Conservation (phyloP, 257 asterid species). For the Craterostigma plantagineum region DNA sequence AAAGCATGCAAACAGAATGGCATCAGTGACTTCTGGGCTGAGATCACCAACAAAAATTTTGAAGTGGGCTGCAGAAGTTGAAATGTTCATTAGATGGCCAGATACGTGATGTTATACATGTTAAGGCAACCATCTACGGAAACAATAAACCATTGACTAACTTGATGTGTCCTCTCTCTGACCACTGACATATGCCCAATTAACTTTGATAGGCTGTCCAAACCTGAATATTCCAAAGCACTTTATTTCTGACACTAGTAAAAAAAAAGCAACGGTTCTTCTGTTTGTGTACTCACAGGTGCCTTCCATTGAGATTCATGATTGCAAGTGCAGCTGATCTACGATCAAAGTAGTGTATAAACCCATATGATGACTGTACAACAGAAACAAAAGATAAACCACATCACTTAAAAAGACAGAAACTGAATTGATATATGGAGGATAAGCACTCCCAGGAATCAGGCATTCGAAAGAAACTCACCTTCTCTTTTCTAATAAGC, state of each 20-base stretch:
- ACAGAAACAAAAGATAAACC: conserved; percentile 8
- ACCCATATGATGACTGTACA: conserved; percentile 54
- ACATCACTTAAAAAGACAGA: conserved; percentile 1
- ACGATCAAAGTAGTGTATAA: conserved; percentile 45
- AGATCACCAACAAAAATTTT: conserved; percentile 91
- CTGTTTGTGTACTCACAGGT: conserved; percentile 40
- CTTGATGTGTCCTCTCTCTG: conserved; percentile 95
- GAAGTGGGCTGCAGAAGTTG: conserved; percentile 44
- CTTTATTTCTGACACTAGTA: neutral
- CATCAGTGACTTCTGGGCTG: conserved; percentile 91
- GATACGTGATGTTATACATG: neutral
- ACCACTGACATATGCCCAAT: conserved; percentile 86
- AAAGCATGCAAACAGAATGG: conserved; percentile 67
- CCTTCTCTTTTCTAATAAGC: conserved; percentile 85
- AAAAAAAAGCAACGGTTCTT: too few species aligned
- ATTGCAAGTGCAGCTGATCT: conserved; percentile 48
- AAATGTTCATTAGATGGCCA: conserved; percentile 5
- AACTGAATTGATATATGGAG: neutral
- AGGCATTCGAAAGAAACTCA: too few species aligned
- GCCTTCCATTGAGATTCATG: conserved; percentile 39
- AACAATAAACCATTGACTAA: conserved; percentile 16
- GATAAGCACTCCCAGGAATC: too few species aligned
- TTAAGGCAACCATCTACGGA: conserved; percentile 8
- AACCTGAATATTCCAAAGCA: conserved; percentile 32
- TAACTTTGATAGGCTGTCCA: conserved; percentile 93